Conservation (phyloP, 768 basidiomycete species). For the Krasilnikovozyma curviuscula region DNA sequence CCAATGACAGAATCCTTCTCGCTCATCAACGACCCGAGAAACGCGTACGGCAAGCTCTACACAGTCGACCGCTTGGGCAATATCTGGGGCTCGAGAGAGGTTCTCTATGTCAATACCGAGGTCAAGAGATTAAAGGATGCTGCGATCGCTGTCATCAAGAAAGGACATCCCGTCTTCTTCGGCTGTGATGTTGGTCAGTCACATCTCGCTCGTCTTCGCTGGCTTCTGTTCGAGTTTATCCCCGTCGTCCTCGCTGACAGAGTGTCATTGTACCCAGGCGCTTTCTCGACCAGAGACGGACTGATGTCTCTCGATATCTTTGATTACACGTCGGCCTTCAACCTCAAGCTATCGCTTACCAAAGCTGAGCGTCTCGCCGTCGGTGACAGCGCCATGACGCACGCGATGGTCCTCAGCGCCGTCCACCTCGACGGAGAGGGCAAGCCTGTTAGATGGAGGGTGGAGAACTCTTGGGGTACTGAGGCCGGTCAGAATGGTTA, state of each 20-base stretch:
- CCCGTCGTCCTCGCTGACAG: too few relatives aligned
- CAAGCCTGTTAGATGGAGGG: conserved; percentile 72
- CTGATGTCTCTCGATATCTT: conserved; percentile 6
- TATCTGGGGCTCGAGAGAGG: conserved; percentile 48
- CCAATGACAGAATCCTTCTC: conserved; percentile 56
- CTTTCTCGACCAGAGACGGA: conserved; percentile 1
- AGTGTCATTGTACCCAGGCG: too few relatives aligned
- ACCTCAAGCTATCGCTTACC: neutral
- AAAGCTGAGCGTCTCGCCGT: conserved; percentile 4
- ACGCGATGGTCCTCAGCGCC: conserved; percentile 70
- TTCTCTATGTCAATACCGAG: conserved; percentile 57
- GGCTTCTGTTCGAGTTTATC: too few relatives aligned
- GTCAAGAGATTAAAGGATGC: conserved; percentile 60
- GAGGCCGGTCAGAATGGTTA: conserved; percentile 46
- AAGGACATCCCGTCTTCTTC: conserved; percentile 79
- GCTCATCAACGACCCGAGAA: conserved; percentile 84
- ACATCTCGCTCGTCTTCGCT: too few relatives aligned
- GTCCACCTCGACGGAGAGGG: conserved; percentile 67
- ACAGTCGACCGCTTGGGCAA: conserved; percentile 87
- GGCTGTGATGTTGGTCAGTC: conserved; percentile 90
- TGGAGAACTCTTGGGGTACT: conserved; percentile 91
- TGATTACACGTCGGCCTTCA: neutral
- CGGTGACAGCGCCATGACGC: conserved; percentile 33
- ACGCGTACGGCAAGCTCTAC: conserved; percentile 60
- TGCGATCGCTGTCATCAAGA: conserved; percentile 69